Evolutionary conservation across 148 eudicot genomes (phyloP), one percentile per base, ranked within the genome.

Genomic region (Heliosperma pusillum): DNA sequence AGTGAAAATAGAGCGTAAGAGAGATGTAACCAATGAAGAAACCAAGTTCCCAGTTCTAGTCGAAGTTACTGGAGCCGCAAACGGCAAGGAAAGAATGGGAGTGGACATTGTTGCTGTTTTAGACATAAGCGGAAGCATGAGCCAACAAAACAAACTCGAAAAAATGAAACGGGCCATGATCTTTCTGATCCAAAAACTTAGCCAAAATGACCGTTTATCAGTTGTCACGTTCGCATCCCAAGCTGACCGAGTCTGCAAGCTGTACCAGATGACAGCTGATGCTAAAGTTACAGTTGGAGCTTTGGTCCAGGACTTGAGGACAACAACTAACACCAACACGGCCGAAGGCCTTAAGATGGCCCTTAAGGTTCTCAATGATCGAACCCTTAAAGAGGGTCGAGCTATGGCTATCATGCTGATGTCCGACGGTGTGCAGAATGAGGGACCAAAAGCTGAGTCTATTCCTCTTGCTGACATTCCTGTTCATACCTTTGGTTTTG

Each of bases 401-500:
- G 59, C 65, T 0, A 33, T 47, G 26, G 81, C 77, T 15, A 66
- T 81, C 20, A 72, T 81, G 77, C 76, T 81, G 26, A 36, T 81
- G 74, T 76, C 80, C 0, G 65, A 67, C 15, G 77, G 83, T 10
- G 29, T 57, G 5, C 77, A 66, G 22, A 66, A 24, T 50, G 24
- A 29, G 10, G 71, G 62, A 1, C 57, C 29, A 4, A 70, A 80
- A 27, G 71, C 75, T 1, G 59, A 25, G 5, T 3, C 21, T 3
- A 69, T 75, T 36, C 44, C 36, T 11, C 45, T 66, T 58, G 55
- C 7, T 36, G 44, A 65, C 8, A 27, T 53, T 17, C 79, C 82
- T 3, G 82, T 80, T 0, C 59, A 42, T 24, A 80, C 82, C 1
- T 75, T 80, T 13, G 79, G 75, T 4, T 61, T 75, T 56, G 82